Evolutionary conservation across 805 yeast species (phyloP), one percentile per base, ranked within the genome.

Genomic region (Candida caryicola): DNA sequence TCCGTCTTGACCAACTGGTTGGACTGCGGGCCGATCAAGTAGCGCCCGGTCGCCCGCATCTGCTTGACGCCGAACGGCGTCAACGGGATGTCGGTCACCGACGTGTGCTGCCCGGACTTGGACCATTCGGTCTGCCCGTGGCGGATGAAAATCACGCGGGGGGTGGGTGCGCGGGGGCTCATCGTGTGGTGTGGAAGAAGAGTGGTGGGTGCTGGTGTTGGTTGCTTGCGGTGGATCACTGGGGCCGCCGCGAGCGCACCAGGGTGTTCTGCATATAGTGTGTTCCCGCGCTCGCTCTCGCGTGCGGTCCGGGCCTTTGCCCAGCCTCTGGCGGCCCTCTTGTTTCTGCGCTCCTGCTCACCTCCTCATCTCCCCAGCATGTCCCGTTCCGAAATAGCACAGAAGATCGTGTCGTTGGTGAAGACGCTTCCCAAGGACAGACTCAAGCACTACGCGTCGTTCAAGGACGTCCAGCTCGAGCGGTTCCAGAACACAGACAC

Each of bases 81-180:
- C 54, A 91, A 73, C 7, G 80, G 79, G 13, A 91, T 57, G 51
- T 91, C 97, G 1, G 98, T 91, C 30, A 70, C 48, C 2, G 96
- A 87, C 3, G 98, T 91, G 64, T 86, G 83, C 59, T 87, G 95
- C 17, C 98, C 98, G 2, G 89, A 75, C 54, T 85, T 81, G 32
- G 97, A 90, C 98, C 98, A 90, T 60, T 82, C 95, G 2, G 98
- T 90, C 66, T 90, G 96, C 50, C 91, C 91, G 50, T 85, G 93
- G 57, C 93, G 87, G 34, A 83, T 75, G 47, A 83, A 77, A 17
- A 83, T 72, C 35, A 83, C 75, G 59, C 90, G 74, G 21, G 90
- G 90, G 9, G 85, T 72, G 10, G 37, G 33, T 8, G 44, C 37
- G 18, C 33, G 33, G 36, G 33, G 17, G 7, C 8, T 18, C 16